These are phyloP conservation scores for Lyophyllum atratum DNA, from an alignment of 768 basidiomycete genomes.

Conservation along the genomic window DNA sequence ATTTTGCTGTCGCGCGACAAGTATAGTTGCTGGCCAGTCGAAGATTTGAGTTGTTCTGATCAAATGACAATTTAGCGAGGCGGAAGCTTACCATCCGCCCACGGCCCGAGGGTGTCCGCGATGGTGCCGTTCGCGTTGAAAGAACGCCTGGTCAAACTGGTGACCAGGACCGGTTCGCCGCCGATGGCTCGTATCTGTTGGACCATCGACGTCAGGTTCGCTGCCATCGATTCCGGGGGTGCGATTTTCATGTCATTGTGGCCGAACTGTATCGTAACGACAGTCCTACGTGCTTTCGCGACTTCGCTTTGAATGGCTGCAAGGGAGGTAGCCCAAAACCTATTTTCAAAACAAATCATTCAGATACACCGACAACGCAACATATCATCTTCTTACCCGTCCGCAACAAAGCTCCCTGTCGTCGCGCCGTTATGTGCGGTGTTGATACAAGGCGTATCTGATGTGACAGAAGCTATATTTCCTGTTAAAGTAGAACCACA, in stretches of 20 bases:
- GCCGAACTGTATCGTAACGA: conserved; percentile 44
- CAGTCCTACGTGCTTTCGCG: conserved; percentile 33
- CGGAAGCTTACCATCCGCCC: conserved; percentile 33
- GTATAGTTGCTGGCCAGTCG: conserved; percentile 32
- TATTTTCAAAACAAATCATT: background rate
- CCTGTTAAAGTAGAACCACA: conserved; percentile 34
- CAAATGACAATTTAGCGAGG: background rate
- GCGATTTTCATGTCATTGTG: conserved; percentile 45
- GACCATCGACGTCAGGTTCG: conserved; percentile 41
- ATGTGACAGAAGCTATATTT: conserved; percentile 33
- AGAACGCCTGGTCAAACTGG: conserved; percentile 38
- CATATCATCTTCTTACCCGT: conserved; percentile 24
- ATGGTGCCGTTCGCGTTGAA: conserved; percentile 39
- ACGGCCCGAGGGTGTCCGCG: conserved; percentile 35
- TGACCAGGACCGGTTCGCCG: conserved; percentile 42
- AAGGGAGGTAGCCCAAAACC: conserved; percentile 36
- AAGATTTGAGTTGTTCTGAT: background rate
- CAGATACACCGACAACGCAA: background rate
- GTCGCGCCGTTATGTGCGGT: conserved; percentile 42
- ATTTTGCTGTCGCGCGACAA: conserved; percentile 33
- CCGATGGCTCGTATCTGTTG: conserved; percentile 36
- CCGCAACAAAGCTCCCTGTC: conserved; percentile 40
- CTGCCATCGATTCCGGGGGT: conserved; percentile 44
- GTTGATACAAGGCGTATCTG: conserved; percentile 39
- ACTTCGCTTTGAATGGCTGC: conserved; percentile 34